Percentiles rank a stretch among this genome's conserved stretches.
These are phyloP conservation scores for Tolypocladium nubicola DNA, from an alignment of 2,329 filamentous ascomycete species.

Conservation along the genomic window DNA sequence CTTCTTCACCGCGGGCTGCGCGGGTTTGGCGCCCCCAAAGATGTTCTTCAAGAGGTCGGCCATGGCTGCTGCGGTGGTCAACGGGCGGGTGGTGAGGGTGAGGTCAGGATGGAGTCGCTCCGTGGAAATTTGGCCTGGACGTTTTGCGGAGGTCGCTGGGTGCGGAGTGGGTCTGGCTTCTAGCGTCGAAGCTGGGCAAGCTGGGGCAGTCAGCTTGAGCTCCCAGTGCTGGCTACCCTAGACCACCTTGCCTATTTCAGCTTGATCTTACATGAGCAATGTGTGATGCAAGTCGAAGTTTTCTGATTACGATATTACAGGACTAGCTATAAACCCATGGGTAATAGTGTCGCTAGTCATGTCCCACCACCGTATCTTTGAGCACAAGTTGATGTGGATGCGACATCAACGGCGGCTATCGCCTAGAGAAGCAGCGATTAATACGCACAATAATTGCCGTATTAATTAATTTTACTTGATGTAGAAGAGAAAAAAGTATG, in stretches of 20 bases:
- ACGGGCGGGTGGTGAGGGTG: slow-evolving; percentile 5
- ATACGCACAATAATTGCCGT: no score
- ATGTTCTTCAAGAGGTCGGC: slow-evolving; percentile 55
- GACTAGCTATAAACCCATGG: no score
- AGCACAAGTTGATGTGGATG: no score
- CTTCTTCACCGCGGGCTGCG: slow-evolving; percentile 32
- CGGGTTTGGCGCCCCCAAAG: slow-evolving; percentile 55
- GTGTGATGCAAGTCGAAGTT: background rate
- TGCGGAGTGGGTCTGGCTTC: background rate
- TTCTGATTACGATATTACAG: no score
- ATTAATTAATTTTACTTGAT: no score
- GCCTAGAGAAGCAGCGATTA: no score
- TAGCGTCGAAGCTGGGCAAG: background rate
- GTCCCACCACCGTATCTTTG: no score
- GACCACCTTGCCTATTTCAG: background rate
- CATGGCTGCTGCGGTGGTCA: slow-evolving; percentile 29
- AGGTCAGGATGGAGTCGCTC: background rate
- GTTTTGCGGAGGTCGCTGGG: background rate
- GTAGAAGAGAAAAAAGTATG: no score
- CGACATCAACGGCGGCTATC: no score
- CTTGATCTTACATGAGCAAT: background rate
- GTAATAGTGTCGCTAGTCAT: no score
- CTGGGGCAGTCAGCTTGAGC: background rate
- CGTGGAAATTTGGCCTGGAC: background rate
- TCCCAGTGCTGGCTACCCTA: background rate